Evolutionary conservation across 768 basidiomycete genomes (phyloP).

Genomic region (Naganishia onofrii): DNA sequence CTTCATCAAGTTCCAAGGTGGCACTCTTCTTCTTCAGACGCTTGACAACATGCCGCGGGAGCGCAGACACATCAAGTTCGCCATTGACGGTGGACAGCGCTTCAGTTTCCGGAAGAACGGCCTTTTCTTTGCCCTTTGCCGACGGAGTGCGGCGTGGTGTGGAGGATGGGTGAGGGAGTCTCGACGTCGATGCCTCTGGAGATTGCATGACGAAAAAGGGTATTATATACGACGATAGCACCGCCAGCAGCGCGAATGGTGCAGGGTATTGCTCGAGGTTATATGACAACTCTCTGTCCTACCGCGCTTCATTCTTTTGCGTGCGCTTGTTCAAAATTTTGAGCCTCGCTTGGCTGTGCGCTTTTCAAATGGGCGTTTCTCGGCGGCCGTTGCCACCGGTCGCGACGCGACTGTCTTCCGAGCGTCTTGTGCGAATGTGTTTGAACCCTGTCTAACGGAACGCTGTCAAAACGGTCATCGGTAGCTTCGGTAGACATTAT

Average conservation of each 20-base stretch:
- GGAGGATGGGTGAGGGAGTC: slow-evolving; percentile 10
- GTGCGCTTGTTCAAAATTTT: slow-evolving; percentile 11
- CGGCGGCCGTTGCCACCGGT: too few species aligned
- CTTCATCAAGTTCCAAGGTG: slow-evolving; percentile 6
- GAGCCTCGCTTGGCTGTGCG: slow-evolving; percentile 1
- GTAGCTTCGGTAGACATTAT: too few species aligned
- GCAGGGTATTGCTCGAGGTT: slow-evolving; percentile 1
- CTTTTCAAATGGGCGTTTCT: not conserved
- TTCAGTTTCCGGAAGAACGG: not conserved
- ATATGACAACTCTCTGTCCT: slow-evolving; percentile 2
- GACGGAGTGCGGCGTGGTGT: slow-evolving; percentile 24
- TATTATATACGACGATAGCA: not conserved
- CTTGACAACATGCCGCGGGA: slow-evolving; percentile 17
- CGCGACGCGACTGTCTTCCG: too few species aligned
- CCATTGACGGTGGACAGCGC: not conserved
- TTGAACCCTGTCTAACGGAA: too few species aligned
- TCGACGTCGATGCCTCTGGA: slow-evolving; percentile 27
- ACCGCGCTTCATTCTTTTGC: not conserved
- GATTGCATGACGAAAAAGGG: slow-evolving; percentile 25
- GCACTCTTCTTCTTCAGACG: slow-evolving; percentile 19
- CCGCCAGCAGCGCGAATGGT: not conserved
- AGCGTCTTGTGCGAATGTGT: too few species aligned
- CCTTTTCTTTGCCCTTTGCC: slow-evolving; percentile 28
- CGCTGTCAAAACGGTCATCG: too few species aligned
- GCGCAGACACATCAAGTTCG: slow-evolving; percentile 4